These are phyloP conservation scores for Xylaria flabelliformis DNA, from an alignment of 495 filamentous ascomycete genomes.

Conservation along the genomic window DNA sequence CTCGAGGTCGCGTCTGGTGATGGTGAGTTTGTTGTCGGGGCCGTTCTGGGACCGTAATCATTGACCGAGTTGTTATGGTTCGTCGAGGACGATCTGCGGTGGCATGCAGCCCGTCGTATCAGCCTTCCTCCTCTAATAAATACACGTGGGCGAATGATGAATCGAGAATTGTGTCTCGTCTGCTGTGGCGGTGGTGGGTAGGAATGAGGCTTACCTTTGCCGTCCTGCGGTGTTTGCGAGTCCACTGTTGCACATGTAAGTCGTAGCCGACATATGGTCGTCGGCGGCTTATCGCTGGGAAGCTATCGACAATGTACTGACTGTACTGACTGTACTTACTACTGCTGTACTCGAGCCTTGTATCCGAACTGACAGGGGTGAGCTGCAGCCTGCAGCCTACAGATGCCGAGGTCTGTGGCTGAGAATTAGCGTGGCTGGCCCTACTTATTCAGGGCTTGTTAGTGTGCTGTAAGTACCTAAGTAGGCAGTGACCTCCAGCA, in stretches of 20 bases:
- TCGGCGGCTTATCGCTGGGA: slow-evolving; percentile 1
- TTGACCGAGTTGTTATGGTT: slow-evolving; percentile 30
- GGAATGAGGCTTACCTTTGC: slow-evolving; percentile 14
- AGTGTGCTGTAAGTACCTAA: background rate
- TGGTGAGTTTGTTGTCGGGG: background rate
- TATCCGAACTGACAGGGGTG: background rate
- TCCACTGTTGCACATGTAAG: slow-evolving; percentile 23
- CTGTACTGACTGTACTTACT: background rate
- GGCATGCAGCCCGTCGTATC: slow-evolving; percentile 33
- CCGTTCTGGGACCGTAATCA: slow-evolving; percentile 31
- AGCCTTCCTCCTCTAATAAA: slow-evolving; percentile 20
- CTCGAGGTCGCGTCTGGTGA: slow-evolving; percentile 20
- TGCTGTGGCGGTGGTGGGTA: background rate
- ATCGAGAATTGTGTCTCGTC: background rate
- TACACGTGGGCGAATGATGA: background rate
- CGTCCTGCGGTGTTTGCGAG: slow-evolving; percentile 23
- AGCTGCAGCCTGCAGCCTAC: background rate
- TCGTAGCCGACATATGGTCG: slow-evolving; percentile 4
- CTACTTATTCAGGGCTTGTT: background rate
- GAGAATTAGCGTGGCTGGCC: slow-evolving; percentile 17
- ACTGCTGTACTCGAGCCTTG: slow-evolving; percentile 18
- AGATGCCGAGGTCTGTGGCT: slow-evolving; percentile 19
- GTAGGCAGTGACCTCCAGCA: background rate
- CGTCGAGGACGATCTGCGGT: slow-evolving; percentile 30
- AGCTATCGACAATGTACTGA: slow-evolving; percentile 15